A percentile compares a stretch with the other conserved stretches of the same genome.
Evolutionary conservation across 768 basidiomycete species (phyloP).

Genomic region (Fomitopsis pulvina): DNA sequence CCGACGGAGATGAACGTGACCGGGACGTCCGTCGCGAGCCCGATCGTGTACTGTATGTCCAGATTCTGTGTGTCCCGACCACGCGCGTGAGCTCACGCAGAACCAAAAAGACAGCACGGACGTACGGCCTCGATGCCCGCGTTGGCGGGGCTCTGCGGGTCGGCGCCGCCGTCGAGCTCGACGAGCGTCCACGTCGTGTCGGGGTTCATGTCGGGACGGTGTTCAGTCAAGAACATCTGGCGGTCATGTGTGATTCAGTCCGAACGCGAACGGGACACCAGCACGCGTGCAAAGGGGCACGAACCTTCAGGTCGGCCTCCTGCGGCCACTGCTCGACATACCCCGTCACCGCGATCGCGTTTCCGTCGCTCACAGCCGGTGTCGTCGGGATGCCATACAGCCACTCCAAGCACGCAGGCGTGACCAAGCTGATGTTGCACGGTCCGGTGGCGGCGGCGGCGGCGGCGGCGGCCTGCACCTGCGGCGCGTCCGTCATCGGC

Average conservation of each 20-base stretch:
- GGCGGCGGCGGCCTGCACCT: slow-evolving; percentile 15
- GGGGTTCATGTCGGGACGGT: slow-evolving; percentile 11
- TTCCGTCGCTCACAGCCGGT: slow-evolving; percentile 14
- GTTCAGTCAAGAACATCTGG: slow-evolving; percentile 37
- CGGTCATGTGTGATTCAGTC: slow-evolving; percentile 6
- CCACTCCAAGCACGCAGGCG: slow-evolving; percentile 23
- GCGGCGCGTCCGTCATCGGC: slow-evolving; percentile 6
- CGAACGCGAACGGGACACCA: slow-evolving; percentile 20
- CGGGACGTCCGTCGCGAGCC: slow-evolving; percentile 25
- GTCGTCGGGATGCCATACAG: slow-evolving; percentile 25
- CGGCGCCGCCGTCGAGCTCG: slow-evolving; percentile 46
- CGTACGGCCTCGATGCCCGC: neutral
- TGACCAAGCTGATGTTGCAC: slow-evolving; percentile 18
- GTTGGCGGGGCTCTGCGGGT: slow-evolving; percentile 30
- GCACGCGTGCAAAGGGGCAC: slow-evolving; percentile 35
- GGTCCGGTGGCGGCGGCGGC: slow-evolving; percentile 8
- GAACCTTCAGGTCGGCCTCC: slow-evolving; percentile 25
- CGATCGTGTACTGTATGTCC: slow-evolving; percentile 30
- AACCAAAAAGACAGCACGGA: too few relatives aligned
- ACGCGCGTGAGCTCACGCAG: too few relatives aligned
- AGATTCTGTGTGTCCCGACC: slow-evolving; percentile 18
- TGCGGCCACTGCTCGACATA: slow-evolving; percentile 26
- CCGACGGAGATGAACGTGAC: slow-evolving; percentile 1
- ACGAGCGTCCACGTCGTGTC: slow-evolving; percentile 14
- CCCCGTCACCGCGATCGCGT: slow-evolving; percentile 26